Evolutionary conservation across 2,329 filamentous ascomycete species (phyloP).

Genomic region (Xylariaceae sp.): DNA sequence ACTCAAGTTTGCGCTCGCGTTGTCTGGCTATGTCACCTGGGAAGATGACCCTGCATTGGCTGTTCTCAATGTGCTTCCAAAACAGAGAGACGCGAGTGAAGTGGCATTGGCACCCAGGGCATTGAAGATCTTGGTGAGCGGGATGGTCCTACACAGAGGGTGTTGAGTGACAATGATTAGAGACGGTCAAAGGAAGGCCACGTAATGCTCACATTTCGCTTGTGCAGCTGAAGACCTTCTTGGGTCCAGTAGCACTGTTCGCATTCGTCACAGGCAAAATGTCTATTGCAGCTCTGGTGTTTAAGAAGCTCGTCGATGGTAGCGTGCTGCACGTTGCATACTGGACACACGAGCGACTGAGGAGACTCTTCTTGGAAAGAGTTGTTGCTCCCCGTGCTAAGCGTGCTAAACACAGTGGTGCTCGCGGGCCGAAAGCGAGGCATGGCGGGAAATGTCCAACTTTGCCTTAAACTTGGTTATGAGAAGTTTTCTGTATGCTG

Average conservation of each 20-base stretch:
- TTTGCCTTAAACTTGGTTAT: neutral
- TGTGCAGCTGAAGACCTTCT: conserved; percentile 24
- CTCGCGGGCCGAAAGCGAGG: too few relatives aligned
- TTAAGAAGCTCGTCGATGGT: conserved; percentile 13
- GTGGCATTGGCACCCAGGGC: conserved; percentile 52
- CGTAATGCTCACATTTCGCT: conserved; percentile 23
- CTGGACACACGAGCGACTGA: conserved; percentile 20
- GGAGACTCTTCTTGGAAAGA: neutral
- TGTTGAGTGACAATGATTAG: conserved; percentile 14
- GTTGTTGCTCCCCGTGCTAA: conserved; percentile 9
- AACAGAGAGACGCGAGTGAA: conserved; percentile 49
- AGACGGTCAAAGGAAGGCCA: neutral
- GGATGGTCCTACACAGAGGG: conserved; percentile 46
- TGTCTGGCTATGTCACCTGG: conserved; percentile 42
- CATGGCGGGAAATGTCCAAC: neutral
- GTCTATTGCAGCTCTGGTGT: conserved; percentile 26
- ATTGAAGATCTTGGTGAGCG: conserved; percentile 50
- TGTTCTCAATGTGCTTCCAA: conserved; percentile 54
- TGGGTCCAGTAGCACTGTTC: conserved; percentile 16
- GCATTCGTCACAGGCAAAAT: conserved; percentile 33
- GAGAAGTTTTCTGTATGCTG: neutral
- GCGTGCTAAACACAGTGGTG: neutral
- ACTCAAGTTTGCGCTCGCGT: conserved; percentile 48
- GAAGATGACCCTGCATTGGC: conserved; percentile 48
- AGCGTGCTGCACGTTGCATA: conserved; percentile 23